Conservation (phyloP, 768 basidiomycete species). For the Pleurotus tuoliensis region DNA sequence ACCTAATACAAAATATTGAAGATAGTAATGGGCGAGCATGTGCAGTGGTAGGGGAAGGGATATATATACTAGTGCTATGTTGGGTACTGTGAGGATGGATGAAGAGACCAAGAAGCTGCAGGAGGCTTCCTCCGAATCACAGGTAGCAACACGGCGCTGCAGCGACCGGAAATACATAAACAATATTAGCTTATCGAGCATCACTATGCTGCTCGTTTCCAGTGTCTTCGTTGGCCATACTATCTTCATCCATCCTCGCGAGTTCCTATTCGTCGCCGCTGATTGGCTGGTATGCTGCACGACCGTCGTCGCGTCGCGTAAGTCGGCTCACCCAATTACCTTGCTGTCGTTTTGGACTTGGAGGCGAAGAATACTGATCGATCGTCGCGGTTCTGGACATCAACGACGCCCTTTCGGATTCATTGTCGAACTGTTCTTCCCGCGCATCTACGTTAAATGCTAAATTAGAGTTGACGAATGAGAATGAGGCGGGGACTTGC, state of each 20-base stretch:
- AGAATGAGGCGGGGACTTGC: slow-evolving; percentile 28
- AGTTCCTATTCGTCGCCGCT: slow-evolving; percentile 26
- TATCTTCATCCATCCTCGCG: slow-evolving; percentile 11
- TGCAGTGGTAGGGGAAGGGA: background rate
- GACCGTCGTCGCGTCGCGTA: slow-evolving; percentile 34
- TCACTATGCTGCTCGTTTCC: background rate
- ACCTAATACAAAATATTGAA: background rate
- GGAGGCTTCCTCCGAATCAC: slow-evolving; percentile 6
- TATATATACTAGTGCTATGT: background rate
- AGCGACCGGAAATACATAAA: slow-evolving; percentile 2
- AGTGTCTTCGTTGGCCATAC: slow-evolving; percentile 1
- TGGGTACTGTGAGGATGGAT: slow-evolving; percentile 2
- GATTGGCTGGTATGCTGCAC: slow-evolving; percentile 45
- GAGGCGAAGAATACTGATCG: slow-evolving; percentile 24
- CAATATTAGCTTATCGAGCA: background rate
- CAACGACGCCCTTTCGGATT: slow-evolving; percentile 56
- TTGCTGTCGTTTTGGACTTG: slow-evolving; percentile 15
- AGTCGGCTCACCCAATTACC: slow-evolving; percentile 50
- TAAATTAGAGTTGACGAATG: no score
- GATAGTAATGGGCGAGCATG: background rate
- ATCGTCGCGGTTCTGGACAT: slow-evolving; percentile 31
- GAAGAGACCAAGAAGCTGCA: slow-evolving; percentile 1
- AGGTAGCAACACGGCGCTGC: slow-evolving; percentile 1
- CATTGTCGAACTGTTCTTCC: slow-evolving; percentile 64
- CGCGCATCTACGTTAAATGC: slow-evolving; percentile 19